phyloP scores from a whole-genome alignment of 495 filamentous ascomycete genomes.

The Penicillium bialowiezense region DNA sequence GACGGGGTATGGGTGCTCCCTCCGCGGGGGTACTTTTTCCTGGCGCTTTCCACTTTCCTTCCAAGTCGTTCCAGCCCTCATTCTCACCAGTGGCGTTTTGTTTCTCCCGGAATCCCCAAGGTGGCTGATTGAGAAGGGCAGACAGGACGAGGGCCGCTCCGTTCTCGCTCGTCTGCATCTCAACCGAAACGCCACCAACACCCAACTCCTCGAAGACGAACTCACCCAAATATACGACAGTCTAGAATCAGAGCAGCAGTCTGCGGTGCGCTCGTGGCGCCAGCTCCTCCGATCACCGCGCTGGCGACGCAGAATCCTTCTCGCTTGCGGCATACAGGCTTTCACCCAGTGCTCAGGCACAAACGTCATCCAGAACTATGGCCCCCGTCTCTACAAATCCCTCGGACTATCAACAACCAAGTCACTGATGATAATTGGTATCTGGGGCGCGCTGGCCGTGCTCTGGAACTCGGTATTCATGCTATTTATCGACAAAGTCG shows the following conservation, averaged over 20 bases:
- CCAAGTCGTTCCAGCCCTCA: slow-evolving; percentile 47
- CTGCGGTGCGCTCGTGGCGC: slow-evolving; percentile 38
- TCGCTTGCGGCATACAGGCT: slow-evolving; percentile 53
- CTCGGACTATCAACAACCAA: slow-evolving; percentile 43
- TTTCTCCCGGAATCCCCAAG: slow-evolving; percentile 56
- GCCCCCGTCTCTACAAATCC: slow-evolving; percentile 47
- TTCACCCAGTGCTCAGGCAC: slow-evolving; percentile 53
- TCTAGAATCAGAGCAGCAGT: slow-evolving; percentile 36
- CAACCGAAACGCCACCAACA: slow-evolving; percentile 38
- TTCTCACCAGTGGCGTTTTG: slow-evolving; percentile 47
- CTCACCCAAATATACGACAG: slow-evolving; percentile 43
- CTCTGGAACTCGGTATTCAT: slow-evolving; percentile 51
- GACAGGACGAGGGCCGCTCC: slow-evolving; percentile 38
- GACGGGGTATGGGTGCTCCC: slow-evolving; percentile 53
- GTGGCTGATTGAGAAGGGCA: slow-evolving; percentile 54
- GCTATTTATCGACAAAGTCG: slow-evolving; percentile 50
- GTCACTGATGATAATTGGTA: slow-evolving; percentile 51
- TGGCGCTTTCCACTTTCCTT: slow-evolving; percentile 58
- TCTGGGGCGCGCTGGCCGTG: slow-evolving; percentile 50
- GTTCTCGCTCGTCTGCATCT: slow-evolving; percentile 43
- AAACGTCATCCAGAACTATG: slow-evolving; percentile 53
- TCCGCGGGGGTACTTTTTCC: slow-evolving; percentile 43
- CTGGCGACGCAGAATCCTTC: slow-evolving; percentile 47
- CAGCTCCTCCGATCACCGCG: slow-evolving; percentile 39
- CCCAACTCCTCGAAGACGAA: slow-evolving; percentile 43